Evolutionary conservation across 1,284 basidiomycete genomes (phyloP), one percentile per base, ranked within the genome.

Genomic region (Porogramme epimiltina): DNA sequence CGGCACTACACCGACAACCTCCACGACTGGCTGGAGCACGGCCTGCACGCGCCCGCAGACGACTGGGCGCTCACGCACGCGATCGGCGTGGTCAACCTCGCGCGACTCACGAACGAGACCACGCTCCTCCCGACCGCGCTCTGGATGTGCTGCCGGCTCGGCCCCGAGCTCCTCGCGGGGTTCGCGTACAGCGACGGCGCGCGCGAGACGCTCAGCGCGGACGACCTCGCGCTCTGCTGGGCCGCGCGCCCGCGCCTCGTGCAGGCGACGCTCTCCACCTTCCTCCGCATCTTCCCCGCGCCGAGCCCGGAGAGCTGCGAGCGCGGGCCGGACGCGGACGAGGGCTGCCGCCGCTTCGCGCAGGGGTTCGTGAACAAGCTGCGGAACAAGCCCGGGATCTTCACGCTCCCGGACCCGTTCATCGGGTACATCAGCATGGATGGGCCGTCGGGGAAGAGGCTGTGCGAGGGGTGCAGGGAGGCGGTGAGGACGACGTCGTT

Each of bases 31-130:
- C 34, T 10, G 6, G 8, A 18, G 8, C 9, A 18, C 8, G n/a
- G 34, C n/a, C 8, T 37, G 13, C 34, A 5, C 8, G n/a, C 13
- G 10, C 34, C 16, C 13, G 9, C 34, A 6, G 6, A 13, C 34
- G 9, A 8, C 28, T 37, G 8, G 9, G 9, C 16, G 16, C 9
- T 6, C 9, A n/a, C 5, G 6, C 34, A 37, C 16, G 34, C 34
- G 34, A 37, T 37, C 34, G 34, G 34, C 8, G 34, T 37, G 13
- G 34, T n/a, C 19, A 52, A 48, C 42, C 20, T 52, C 37, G 51
- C 51, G 1, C 51, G 33, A 15, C 41, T 52, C 24, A 47, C 42
- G 8, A n/a, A 34, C 36, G 45, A 34, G 19, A 10, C 0, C 15
- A 31, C 23, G 3, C 39, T 52, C 16, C 25, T 52, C 2, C 51